Conservation (phyloP, 2,329 filamentous ascomycete genomes). For the Aspergillus brunneoviolaceus region DNA sequence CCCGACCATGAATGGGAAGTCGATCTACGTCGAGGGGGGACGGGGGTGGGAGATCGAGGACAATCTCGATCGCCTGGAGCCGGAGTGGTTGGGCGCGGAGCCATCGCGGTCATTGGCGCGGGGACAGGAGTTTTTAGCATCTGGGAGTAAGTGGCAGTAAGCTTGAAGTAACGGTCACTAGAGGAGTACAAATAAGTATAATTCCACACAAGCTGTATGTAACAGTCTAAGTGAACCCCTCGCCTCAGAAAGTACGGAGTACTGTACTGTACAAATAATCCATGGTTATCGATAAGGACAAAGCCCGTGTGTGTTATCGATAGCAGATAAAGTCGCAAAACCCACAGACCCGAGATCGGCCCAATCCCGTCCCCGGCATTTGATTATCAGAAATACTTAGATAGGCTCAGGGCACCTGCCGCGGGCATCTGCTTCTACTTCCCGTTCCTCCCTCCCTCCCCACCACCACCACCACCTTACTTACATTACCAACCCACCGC, state of each 20-base stretch:
- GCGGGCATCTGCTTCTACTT: background rate
- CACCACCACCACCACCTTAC: too few relatives aligned
- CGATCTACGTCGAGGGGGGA: conserved; percentile 46
- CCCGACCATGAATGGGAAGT: conserved; percentile 38
- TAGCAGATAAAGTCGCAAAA: background rate
- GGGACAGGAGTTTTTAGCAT: conserved; percentile 36
- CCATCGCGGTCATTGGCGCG: conserved; percentile 34
- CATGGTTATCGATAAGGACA: background rate
- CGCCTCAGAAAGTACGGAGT: too few relatives aligned
- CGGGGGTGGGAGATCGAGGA: conserved; percentile 47
- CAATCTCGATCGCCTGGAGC: conserved; percentile 42
- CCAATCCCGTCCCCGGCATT: conserved; percentile 1
- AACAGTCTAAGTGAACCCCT: too few relatives aligned
- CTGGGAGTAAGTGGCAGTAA: background rate
- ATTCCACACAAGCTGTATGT: too few relatives aligned
- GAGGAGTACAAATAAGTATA: too few relatives aligned
- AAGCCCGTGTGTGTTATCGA: background rate
- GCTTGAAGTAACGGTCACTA: background rate
- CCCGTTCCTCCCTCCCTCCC: background rate
- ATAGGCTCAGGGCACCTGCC: too few relatives aligned
- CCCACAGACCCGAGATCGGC: background rate
- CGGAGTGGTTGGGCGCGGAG: conserved; percentile 46
- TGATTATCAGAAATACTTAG: background rate
- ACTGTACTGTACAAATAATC: too few relatives aligned
- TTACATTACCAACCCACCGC: too few relatives aligned